Conservation (phyloP, 805 yeast species). For the Candida suzukii region DNA sequence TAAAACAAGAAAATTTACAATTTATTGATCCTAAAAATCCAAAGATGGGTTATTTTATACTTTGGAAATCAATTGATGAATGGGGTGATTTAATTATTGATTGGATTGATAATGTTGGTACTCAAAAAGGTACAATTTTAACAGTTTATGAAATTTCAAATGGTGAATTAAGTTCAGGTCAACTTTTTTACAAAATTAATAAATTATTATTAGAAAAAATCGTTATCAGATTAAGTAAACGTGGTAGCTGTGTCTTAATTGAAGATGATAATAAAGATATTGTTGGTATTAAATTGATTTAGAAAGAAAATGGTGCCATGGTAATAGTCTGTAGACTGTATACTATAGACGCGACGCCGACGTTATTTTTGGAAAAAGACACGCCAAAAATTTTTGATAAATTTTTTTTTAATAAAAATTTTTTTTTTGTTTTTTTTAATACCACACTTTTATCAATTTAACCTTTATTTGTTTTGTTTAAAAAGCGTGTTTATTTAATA, state of each 20-base stretch:
- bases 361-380: too few relatives aligned
- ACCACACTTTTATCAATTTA: too few relatives aligned
- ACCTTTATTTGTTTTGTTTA: too few relatives aligned
- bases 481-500: too few relatives aligned
- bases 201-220: slow-evolving; percentile 44
- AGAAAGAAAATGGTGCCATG: too few relatives aligned
- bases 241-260: slow-evolving; percentile 68
- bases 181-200: slow-evolving; percentile 61
- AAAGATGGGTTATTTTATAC: slow-evolving; percentile 43
- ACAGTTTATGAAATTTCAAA: slow-evolving; percentile 76
- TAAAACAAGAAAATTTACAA: slow-evolving; percentile 49
- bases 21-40: slow-evolving; percentile 41
- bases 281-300: slow-evolving; percentile 59
- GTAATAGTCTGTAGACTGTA: too few relatives aligned
- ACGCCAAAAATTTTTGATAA: too few relatives aligned
- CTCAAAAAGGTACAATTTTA: slow-evolving; percentile 62
- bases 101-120: slow-evolving; percentile 69
- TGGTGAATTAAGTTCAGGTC: slow-evolving; percentile 49
- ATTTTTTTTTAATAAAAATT: too few relatives aligned
- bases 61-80: slow-evolving; percentile 63
- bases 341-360: too few relatives aligned
- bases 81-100: slow-evolving; percentile 61
- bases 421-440: too few relatives aligned
- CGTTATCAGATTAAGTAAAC: slow-evolving; percentile 50
- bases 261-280: slow-evolving; percentile 49